phyloP scores from a whole-genome alignment of 306 rosid species.

The Arachis stenosperma region DNA sequence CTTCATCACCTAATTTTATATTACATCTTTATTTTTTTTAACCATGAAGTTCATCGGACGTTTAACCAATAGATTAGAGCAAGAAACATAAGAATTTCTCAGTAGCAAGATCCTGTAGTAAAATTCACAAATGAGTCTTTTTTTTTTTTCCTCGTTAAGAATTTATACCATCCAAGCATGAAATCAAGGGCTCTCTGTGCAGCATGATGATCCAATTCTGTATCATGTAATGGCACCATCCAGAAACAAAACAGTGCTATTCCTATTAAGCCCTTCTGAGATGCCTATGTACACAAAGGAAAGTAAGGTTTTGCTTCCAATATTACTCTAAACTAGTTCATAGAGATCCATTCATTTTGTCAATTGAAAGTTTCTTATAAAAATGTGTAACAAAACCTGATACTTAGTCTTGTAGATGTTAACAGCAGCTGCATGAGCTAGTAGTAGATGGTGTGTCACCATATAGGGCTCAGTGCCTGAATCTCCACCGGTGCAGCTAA shows the following conservation, averaged over 20 bases:
- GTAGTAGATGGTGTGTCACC: conserved; percentile 50
- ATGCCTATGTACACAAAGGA: conserved; percentile 24
- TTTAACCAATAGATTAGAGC: no score
- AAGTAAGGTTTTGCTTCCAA: background rate
- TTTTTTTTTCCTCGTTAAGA: background rate
- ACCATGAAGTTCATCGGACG: no score
- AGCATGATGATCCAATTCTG: conserved; percentile 39
- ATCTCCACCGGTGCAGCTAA: conserved; percentile 47
- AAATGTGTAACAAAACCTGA: conserved; percentile 40
- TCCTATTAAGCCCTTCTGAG: conserved; percentile 58
- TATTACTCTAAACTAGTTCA: background rate
- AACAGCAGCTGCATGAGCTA: conserved; percentile 55
- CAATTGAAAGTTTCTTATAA: background rate
- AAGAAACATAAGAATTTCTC: background rate
- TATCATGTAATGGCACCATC: conserved; percentile 47
- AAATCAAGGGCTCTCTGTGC: conserved; percentile 54
- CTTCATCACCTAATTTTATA: no score
- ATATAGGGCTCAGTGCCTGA: conserved; percentile 58
- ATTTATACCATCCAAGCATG: conserved; percentile 40
- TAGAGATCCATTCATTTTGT: background rate
- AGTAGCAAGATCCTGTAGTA: background rate
- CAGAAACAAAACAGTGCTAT: conserved; percentile 45
- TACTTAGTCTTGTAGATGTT: conserved; percentile 43
- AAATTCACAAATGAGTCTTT: background rate
- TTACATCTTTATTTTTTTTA: no score